Percentiles rank a stretch among this genome's conserved stretches.
Evolutionary conservation across 2,329 filamentous ascomycete species (phyloP).

Genomic region (Huntiella savannae): DNA sequence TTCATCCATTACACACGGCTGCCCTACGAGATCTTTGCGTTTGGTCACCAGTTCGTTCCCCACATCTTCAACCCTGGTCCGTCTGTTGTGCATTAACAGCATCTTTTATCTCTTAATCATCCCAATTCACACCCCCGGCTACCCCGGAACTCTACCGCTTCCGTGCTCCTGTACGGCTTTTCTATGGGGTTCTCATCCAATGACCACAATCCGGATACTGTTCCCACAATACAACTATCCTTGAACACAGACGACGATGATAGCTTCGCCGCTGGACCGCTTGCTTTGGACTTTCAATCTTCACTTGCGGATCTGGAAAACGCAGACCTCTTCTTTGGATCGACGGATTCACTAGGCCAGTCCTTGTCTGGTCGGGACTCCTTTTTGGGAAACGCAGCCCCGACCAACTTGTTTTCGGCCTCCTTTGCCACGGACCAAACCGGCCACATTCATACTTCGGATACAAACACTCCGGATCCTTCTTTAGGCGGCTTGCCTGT

Average conservation of each 20-base stretch:
- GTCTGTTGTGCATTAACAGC: too few species aligned
- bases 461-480: not conserved
- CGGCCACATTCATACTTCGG: not conserved
- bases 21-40: too few species aligned
- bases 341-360: not conserved
- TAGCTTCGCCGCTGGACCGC: conserved; percentile 5
- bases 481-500: not conserved
- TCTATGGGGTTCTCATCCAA: conserved; percentile 10
- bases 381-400: too few species aligned
- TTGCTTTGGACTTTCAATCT: conserved; percentile 7
- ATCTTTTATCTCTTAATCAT: not conserved
- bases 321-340: not conserved
- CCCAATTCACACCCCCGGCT: not conserved
- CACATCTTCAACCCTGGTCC: too few species aligned
- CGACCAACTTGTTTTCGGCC: too few species aligned
- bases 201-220: conserved; percentile 5
- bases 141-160: not conserved
- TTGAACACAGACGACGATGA: conserved; percentile 3
- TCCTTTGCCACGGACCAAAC: not conserved
- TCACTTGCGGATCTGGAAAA: conserved; percentile 2
- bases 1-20: too few species aligned
- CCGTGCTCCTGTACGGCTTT: not conserved
- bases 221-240: conserved; percentile 4
- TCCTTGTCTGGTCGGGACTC: too few species aligned
- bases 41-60: too few species aligned